These are phyloP conservation scores for Penicillium sp. DNA, from an alignment of 2,329 filamentous ascomycete species.

Conservation along the genomic window DNA sequence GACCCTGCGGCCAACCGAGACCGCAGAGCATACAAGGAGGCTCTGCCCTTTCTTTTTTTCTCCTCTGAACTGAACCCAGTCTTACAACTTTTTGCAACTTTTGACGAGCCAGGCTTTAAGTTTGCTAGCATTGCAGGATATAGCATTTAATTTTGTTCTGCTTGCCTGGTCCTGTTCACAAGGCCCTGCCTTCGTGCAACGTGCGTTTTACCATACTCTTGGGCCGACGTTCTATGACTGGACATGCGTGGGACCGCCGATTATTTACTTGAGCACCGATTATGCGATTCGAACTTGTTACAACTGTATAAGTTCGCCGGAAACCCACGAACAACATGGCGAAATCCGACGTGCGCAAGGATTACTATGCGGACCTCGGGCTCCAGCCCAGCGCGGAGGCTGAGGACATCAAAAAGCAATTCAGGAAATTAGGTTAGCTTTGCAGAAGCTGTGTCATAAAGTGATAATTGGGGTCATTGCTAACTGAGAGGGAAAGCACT, in stretches of 20 bases:
- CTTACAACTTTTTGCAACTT: background rate
- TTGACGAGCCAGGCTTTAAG: background rate
- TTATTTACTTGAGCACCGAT: constrained; percentile 9
- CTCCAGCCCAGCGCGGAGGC: constrained; percentile 65
- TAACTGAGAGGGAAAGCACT: constrained; percentile 56
- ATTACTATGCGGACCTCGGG: constrained; percentile 85
- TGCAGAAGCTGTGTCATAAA: background rate
- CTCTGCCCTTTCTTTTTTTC: constrained; percentile 1
- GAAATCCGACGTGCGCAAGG: constrained; percentile 65
- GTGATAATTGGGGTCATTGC: background rate
- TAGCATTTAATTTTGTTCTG: background rate
- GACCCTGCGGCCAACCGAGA: constrained; percentile 18
- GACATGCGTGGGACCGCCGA: constrained; percentile 17
- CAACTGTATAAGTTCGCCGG: constrained; percentile 12
- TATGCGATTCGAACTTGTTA: constrained; percentile 15
- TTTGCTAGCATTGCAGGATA: background rate
- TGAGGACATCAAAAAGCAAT: constrained; percentile 81
- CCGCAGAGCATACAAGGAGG: constrained; percentile 8
- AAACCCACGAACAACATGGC: constrained; percentile 56
- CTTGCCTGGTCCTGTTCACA: background rate
- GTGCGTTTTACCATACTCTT: background rate
- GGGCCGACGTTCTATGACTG: constrained; percentile 11
- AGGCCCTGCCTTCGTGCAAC: constrained; percentile 4
- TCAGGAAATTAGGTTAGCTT: constrained; percentile 71
- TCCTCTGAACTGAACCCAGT: background rate